Evolutionary conservation across 2,329 filamentous ascomycete genomes (phyloP), one percentile per base, ranked within the genome.

Genomic region (Neonectria ditissima): DNA sequence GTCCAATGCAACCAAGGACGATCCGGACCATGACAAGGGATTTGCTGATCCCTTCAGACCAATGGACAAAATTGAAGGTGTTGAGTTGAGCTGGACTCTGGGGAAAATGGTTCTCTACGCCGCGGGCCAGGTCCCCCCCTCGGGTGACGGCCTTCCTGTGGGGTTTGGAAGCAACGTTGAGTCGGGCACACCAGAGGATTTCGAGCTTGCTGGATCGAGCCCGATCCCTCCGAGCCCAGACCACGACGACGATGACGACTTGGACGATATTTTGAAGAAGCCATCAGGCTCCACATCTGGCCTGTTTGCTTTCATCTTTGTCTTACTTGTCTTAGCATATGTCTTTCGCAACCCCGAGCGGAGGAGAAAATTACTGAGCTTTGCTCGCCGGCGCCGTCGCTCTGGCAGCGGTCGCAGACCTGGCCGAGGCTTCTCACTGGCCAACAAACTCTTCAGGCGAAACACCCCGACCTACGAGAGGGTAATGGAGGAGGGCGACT

Each of bases 61-160:
- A 0, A 92, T 98, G 30, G 90, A 99, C 78, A 96, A 96, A 78
- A 94, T 99, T 69, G 89, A 94, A 70, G 92, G 90, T 18, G 91
- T 94, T 7, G 97, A 99, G 81, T 91, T 99, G 18, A 97, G 93
- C 81, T 99, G 96, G 96, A 98, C 96, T 0, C 82, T 99, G 5
- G 96, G 96, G 1, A 97, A 97, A 76, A 97, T 98, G 86, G 88
- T 99, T 7, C 86, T 99, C 5, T 98, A 98, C 72, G 96, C 96
- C 5, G 90, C 95, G 0, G 96, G 93, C 4, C 93, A 97, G 76
- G 85, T 99, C 6, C 90, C 92, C 1, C 86, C 92, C 0, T 80
- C 84, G 7, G 84, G 82, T 2, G 81, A 77, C 1, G 70, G 75
- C 2, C 81, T 94, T 2, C 93, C 94, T 0, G 96, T 99, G 10